Evolutionary conservation across 2,329 filamentous ascomycete species (phyloP), one percentile per base, ranked within the genome.

Genomic region (Colletotrichum navitas): DNA sequence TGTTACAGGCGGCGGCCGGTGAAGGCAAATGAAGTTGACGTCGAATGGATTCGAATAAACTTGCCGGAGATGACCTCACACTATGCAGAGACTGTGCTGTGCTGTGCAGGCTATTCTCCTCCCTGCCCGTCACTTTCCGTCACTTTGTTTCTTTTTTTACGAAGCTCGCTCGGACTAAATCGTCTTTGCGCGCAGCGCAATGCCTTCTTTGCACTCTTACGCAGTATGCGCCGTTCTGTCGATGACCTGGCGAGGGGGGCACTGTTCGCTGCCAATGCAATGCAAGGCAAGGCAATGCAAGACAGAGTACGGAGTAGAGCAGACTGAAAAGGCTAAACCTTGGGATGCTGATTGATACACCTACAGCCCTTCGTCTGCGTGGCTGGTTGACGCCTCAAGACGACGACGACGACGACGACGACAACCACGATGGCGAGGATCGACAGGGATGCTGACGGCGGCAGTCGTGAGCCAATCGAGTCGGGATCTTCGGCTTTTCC

Each of bases 401-500:
- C 21, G 43, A 45, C 43, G 18, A n/a, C 43, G 43, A 11, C 43
- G 6, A 10, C 21, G 43, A 7, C 43, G 8, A 21, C 41, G 41
- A 7, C 41, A 3, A 21, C 41, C 6, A 21, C 16, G 1, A 6
- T 14, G 39, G 16, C 18, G 45, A 24, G 3, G 34, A 47, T 43
- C 47, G 60, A 54, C 61, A 63, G 61, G 61, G 47, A 54, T 54
- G 49, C 32, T 54, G 39, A 64, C 26, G 59, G 66, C 59, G 52
- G 32, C n/a, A 29, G 59, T 43, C 18, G 65, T 68, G 54, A 43
- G 59, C 68, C 56, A 71, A 68, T 71, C 65, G 65, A 68, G 8
- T 56, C 41, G 18, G 14, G 36, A 45, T 47, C 34, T 29, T 14
- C 16, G 34, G 34, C 24, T 2, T 24, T 26, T 26, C 21, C n/a